Evolutionary conservation across 495 filamentous ascomycete genomes (phyloP).

Genomic region (Cercophora newfieldiana): DNA sequence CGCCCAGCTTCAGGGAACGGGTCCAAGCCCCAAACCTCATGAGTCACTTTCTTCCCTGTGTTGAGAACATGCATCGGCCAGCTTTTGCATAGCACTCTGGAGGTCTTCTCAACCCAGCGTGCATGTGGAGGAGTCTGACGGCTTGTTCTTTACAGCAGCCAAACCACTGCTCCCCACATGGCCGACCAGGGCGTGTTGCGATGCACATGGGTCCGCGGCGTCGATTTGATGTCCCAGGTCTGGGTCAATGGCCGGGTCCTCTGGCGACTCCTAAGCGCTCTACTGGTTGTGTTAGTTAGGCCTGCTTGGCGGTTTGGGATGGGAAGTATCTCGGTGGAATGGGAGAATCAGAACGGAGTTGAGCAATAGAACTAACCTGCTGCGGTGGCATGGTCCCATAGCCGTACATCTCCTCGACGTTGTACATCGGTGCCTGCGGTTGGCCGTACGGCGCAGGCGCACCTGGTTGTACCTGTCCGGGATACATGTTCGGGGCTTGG

Average conservation of each 20-base stretch:
- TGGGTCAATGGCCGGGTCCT: background rate
- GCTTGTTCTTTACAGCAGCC: background rate
- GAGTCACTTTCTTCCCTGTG: too few relatives aligned
- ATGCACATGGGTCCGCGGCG: background rate
- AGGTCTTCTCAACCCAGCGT: too few relatives aligned
- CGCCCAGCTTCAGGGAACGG: too few relatives aligned
- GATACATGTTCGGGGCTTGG: conserved; percentile 73
- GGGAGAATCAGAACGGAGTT: background rate
- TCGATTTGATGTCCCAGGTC: background rate
- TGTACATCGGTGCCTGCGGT: conserved; percentile 71
- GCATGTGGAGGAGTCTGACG: background rate
- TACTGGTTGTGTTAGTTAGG: conserved; percentile 20
- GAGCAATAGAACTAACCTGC: conserved; percentile 61
- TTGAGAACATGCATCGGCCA: too few relatives aligned
- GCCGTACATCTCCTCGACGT: conserved; percentile 82
- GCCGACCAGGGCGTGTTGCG: background rate
- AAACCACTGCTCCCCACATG: background rate
- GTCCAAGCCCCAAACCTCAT: too few relatives aligned
- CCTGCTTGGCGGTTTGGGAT: background rate
- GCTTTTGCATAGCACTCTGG: too few relatives aligned
- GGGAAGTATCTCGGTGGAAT: background rate
- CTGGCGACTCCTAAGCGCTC: conserved; percentile 29
- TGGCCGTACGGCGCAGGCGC: conserved; percentile 71
- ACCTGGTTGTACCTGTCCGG: conserved; percentile 69
- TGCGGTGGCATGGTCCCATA: conserved; percentile 80